A percentile compares a stretch with the other conserved stretches of the same genome.
Evolutionary conservation across 2,329 filamentous ascomycete genomes (phyloP).

Genomic region (Bipolaris gigantea): DNA sequence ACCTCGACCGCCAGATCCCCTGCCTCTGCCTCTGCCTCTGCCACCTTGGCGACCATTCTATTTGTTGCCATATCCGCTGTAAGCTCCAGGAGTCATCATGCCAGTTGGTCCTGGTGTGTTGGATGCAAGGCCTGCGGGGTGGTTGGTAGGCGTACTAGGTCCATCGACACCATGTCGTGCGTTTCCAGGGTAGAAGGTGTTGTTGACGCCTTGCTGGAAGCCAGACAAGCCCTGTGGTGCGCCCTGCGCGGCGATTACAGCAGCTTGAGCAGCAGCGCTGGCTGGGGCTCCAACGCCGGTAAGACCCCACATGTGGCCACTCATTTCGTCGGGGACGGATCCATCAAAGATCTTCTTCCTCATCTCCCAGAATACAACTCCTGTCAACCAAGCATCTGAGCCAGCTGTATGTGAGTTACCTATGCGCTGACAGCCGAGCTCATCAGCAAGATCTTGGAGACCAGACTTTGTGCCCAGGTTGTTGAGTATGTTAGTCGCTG

Average conservation of each 20-base stretch:
- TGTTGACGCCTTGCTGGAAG: slow-evolving; percentile 40
- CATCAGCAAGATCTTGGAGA: slow-evolving; percentile 90
- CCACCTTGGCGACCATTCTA: slow-evolving; percentile 15
- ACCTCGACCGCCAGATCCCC: not conserved
- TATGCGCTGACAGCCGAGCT: slow-evolving; percentile 84
- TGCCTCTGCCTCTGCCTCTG: not conserved
- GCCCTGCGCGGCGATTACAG: slow-evolving; percentile 49
- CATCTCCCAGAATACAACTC: slow-evolving; percentile 93
- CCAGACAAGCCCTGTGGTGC: slow-evolving; percentile 31
- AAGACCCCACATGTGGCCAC: slow-evolving; percentile 92
- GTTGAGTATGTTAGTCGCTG: slow-evolving; percentile 72
- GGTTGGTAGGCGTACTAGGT: slow-evolving; percentile 71
- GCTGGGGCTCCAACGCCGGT: slow-evolving; percentile 61
- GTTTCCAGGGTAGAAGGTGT: slow-evolving; percentile 47
- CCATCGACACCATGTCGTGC: slow-evolving; percentile 47
- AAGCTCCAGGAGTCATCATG: slow-evolving; percentile 67
- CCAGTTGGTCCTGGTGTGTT: slow-evolving; percentile 58
- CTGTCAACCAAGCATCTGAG: slow-evolving; percentile 89
- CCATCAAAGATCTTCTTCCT: slow-evolving; percentile 84
- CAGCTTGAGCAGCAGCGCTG: slow-evolving; percentile 58
- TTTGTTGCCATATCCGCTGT: slow-evolving; percentile 44
- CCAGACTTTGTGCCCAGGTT: slow-evolving; percentile 89
- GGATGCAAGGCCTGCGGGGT: slow-evolving; percentile 53
- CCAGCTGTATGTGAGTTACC: slow-evolving; percentile 90
- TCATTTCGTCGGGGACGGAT: slow-evolving; percentile 73